Evolutionary conservation across 2,329 filamentous ascomycete genomes (phyloP).

Genomic region (Verticillium klebahnii): DNA sequence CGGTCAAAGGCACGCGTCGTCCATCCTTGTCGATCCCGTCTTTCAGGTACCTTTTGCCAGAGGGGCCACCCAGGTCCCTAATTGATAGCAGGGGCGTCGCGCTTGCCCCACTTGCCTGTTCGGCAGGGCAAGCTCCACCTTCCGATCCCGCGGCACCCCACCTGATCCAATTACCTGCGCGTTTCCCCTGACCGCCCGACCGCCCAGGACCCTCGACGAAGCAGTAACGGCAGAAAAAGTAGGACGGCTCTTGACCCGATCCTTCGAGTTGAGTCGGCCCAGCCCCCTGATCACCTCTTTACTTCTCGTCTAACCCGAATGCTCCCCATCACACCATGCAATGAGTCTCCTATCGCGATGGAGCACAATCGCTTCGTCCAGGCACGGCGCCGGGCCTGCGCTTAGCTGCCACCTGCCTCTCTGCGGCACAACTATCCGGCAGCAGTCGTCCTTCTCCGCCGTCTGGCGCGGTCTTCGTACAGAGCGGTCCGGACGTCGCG

Average conservation of each 20-base stretch:
- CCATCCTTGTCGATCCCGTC: neutral
- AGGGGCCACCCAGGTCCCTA: neutral
- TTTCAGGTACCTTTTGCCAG: neutral
- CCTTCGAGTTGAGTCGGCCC: neutral
- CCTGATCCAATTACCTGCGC: neutral
- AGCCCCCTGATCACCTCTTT: neutral
- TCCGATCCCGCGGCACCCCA: too few relatives aligned
- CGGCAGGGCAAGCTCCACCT: neutral
- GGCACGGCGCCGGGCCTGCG: neutral
- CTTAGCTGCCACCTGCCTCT: neutral
- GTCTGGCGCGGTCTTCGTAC: constrained; percentile 63
- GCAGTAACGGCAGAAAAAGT: constrained; percentile 11
- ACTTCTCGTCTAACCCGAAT: neutral
- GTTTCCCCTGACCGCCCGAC: constrained; percentile 7
- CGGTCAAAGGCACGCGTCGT: neutral
- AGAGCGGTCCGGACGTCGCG: constrained; percentile 17
- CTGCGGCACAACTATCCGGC: neutral
- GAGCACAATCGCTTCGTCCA: constrained; percentile 5
- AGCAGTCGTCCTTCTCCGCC: constrained; percentile 47
- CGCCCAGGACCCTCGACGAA: constrained; percentile 5
- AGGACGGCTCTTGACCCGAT: neutral
- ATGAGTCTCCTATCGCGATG: constrained; percentile 12
- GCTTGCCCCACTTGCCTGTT: neutral
- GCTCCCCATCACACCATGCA: constrained; percentile 6
- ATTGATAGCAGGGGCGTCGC: neutral